A percentile compares a stretch with the other conserved stretches of the same genome.
These are phyloP conservation scores for Arctostaphylos glauca DNA, from an alignment of 148 eudicot species.

Conservation along the genomic window DNA sequence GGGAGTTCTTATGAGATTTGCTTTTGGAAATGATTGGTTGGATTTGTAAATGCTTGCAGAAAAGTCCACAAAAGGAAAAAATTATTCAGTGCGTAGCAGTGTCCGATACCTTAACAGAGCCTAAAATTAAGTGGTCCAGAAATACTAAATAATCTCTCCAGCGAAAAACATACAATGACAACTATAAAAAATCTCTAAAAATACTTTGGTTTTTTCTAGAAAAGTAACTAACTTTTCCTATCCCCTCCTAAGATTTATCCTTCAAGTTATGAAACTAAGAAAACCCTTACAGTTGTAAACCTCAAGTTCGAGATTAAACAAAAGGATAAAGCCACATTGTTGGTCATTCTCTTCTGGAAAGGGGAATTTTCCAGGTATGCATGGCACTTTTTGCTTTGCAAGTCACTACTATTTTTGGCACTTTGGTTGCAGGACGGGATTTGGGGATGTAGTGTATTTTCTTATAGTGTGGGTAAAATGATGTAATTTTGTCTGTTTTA, in stretches of 20 bases:
- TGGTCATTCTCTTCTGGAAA: constrained; percentile 2
- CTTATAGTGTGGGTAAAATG: too few species aligned
- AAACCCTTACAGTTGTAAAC: background rate
- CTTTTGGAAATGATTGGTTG: constrained; percentile 19
- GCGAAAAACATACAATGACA: constrained; percentile 10
- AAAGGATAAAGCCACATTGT: background rate
- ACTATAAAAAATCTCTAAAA: background rate
- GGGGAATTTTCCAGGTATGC: background rate
- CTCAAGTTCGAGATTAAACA: background rate
- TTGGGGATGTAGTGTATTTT: too few species aligned
- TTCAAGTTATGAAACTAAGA: background rate
- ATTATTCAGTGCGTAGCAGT: too few species aligned
- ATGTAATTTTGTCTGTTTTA: too few species aligned
- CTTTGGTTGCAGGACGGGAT: background rate
- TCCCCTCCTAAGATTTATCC: background rate
- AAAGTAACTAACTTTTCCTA: background rate
- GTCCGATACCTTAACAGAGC: too few species aligned
- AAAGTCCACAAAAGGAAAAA: background rate
- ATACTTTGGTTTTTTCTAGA: background rate
- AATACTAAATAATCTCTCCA: background rate
- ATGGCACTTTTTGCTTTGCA: background rate
- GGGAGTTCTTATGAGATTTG: background rate
- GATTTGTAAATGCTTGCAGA: background rate
- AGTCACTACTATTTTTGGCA: background rate
- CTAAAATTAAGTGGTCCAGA: too few species aligned